phyloP scores from a whole-genome alignment of 306 rosid genomes.

The Begonia fuchsioides region DNA sequence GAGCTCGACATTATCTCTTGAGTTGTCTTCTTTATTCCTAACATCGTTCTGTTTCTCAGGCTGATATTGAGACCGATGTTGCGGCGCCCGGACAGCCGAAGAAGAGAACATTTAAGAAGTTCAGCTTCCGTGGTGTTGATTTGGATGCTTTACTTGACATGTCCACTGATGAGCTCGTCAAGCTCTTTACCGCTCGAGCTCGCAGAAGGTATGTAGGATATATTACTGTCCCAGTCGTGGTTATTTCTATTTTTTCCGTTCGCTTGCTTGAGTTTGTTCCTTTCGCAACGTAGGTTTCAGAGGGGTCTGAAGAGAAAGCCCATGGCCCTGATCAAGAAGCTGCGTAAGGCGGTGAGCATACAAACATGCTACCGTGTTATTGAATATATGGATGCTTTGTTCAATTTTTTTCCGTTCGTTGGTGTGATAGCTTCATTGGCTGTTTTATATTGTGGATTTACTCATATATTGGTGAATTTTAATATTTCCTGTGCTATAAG shows the following conservation, averaged over 20 bases:
- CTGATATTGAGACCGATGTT: slow-evolving; percentile 57
- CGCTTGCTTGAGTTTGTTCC: neutral
- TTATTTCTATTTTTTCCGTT: neutral
- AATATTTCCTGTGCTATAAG: too few relatives aligned
- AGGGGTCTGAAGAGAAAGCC: slow-evolving; percentile 90
- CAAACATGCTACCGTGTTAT: too few relatives aligned
- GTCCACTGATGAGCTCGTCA: slow-evolving; percentile 80
- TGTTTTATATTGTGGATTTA: too few relatives aligned
- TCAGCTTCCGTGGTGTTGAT: slow-evolving; percentile 81
- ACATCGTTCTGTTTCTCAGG: slow-evolving; percentile 26
- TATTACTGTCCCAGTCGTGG: neutral
- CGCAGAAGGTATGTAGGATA: slow-evolving; percentile 45
- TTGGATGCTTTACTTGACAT: slow-evolving; percentile 82
- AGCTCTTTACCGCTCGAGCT: slow-evolving; percentile 74
- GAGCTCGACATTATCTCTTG: neutral
- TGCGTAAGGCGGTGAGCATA: slow-evolving; percentile 65
- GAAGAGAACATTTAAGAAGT: slow-evolving; percentile 91
- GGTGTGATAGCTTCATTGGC: too few relatives aligned
- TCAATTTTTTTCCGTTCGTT: too few relatives aligned
- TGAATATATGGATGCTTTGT: too few relatives aligned
- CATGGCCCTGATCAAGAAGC: slow-evolving; percentile 92
- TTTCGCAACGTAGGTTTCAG: slow-evolving; percentile 37
- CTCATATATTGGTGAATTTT: too few relatives aligned
- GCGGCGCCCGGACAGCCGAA: slow-evolving; percentile 46
- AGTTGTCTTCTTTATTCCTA: neutral